Conservation (phyloP, 2,329 filamentous ascomycete species). For the Fusarium tuaranense region DNA sequence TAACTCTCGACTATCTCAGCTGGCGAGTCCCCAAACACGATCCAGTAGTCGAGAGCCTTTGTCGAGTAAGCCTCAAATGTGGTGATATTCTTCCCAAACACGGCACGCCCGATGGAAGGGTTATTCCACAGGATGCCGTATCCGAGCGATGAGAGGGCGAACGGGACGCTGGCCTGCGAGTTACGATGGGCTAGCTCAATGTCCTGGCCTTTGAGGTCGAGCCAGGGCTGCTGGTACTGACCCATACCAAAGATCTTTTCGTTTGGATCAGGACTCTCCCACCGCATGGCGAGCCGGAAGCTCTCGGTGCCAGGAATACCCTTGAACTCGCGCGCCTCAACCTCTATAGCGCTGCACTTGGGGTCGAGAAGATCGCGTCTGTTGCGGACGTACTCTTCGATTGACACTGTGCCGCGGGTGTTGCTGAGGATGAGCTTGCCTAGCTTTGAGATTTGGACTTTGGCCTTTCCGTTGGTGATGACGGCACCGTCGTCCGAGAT, state of each 20-base stretch:
- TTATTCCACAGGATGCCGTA: slow-evolving; percentile 78
- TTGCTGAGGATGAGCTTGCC: not conserved
- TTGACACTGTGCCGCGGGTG: not conserved
- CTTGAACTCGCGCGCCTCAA: slow-evolving; percentile 70
- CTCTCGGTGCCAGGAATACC: slow-evolving; percentile 60
- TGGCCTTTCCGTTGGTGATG: not conserved
- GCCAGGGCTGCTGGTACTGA: slow-evolving; percentile 73
- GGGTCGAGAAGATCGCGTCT: slow-evolving; percentile 61
- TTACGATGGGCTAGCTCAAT: slow-evolving; percentile 75
- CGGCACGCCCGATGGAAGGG: slow-evolving; percentile 69
- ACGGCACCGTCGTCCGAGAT: not conserved
- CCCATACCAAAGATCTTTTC: slow-evolving; percentile 78
- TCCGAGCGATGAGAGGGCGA: slow-evolving; percentile 68
- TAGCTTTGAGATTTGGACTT: not conserved
- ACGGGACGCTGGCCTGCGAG: slow-evolving; percentile 74
- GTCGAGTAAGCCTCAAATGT: slow-evolving; percentile 72
- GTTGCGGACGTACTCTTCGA: not conserved
- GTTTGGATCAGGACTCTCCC: slow-evolving; percentile 65
- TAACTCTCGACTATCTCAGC: slow-evolving; percentile 68
- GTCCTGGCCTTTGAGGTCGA: slow-evolving; percentile 72
- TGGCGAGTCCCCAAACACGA: slow-evolving; percentile 68
- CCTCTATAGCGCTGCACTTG: slow-evolving; percentile 67
- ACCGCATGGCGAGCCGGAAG: slow-evolving; percentile 68
- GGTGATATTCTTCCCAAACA: slow-evolving; percentile 71
- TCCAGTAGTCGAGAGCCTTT: slow-evolving; percentile 71